A percentile compares a stretch with the other conserved stretches of the same genome.
Conservation (phyloP, 768 basidiomycete species). For the Chlorophyllum brunneum region DNA sequence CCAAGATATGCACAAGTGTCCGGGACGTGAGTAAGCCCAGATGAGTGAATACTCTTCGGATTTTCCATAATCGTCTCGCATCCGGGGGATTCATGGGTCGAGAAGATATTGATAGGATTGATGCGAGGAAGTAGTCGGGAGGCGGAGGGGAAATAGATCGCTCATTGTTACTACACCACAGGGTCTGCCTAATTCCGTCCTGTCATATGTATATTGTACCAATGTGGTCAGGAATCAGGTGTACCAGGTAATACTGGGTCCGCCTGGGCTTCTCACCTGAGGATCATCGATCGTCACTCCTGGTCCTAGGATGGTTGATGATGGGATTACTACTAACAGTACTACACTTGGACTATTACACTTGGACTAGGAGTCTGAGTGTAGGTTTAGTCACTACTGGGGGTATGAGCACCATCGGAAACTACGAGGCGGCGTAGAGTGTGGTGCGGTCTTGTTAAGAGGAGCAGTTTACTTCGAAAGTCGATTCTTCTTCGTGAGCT, state of each 20-base stretch:
- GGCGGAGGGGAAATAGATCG: constrained; percentile 3
- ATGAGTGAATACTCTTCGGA: not conserved
- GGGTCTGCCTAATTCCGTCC: not conserved
- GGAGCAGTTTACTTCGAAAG: constrained; percentile 2
- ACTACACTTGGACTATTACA: too few species aligned
- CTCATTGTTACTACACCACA: not conserved
- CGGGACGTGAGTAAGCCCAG: not conserved
- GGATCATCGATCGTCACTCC: too few species aligned
- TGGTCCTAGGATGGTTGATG: too few species aligned
- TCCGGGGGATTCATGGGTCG: constrained; percentile 1
- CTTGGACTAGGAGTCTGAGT: too few species aligned
- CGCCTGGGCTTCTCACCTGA: too few species aligned
- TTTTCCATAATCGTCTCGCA: not conserved
- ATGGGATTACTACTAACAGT: too few species aligned
- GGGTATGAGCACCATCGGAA: not conserved
- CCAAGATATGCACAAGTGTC: not conserved
- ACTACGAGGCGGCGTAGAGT: constrained; percentile 5
- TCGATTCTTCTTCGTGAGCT: not conserved
- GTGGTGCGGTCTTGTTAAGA: constrained; percentile 5
- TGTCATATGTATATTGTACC: not conserved
- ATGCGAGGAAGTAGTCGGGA: constrained; percentile 1
- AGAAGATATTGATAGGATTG: not conserved
- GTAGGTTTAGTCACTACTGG: not conserved
- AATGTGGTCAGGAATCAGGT: not conserved
- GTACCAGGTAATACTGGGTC: not conserved